These are phyloP conservation scores for Ogataea nonfermentans DNA, from an alignment of 805 yeast genomes.

Conservation along the genomic window DNA sequence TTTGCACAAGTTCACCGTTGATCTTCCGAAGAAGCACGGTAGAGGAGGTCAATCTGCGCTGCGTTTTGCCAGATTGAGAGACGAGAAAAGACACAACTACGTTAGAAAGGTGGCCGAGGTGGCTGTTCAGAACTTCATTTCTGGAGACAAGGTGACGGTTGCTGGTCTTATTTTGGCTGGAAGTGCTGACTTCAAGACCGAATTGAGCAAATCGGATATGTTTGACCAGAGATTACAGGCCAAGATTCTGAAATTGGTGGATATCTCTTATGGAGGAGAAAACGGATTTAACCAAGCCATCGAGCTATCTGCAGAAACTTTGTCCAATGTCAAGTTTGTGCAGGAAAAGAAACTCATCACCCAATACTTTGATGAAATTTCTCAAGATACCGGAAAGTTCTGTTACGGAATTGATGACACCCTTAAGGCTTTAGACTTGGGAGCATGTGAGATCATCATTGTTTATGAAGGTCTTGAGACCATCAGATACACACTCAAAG, in stretches of 20 bases:
- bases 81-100: conserved; percentile 98
- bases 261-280: conserved; percentile 98
- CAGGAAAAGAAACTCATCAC: conserved; percentile 96
- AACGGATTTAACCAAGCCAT: conserved; percentile 99
- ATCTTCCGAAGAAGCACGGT: conserved; percentile 98
- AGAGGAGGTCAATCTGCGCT: conserved; percentile 99
- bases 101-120: conserved; percentile 97
- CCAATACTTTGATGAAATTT: conserved; percentile 92
- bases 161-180: conserved; percentile 96
- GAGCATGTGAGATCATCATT: conserved; percentile 91
- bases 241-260: conserved; percentile 89
- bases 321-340: conserved; percentile 94
- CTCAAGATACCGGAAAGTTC: conserved; percentile 95
- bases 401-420: conserved; percentile 98
- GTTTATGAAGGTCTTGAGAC: conserved; percentile 90
- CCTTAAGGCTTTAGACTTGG: conserved; percentile 90
- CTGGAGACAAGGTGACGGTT: conserved; percentile 91
- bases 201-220: conserved; percentile 86
- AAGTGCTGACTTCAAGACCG: conserved; percentile 98
- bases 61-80: conserved; percentile 98
- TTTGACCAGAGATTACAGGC: conserved; percentile 87
- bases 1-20: conserved; percentile 93
- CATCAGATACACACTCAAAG: conserved; percentile 79
- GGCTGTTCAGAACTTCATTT: conserved; percentile 94
- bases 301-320: conserved; percentile 94